A percentile compares a stretch with the other conserved stretches of the same genome.
Conservation (phyloP, 2,329 filamentous ascomycete genomes). For the Penicillium corylophilum region DNA sequence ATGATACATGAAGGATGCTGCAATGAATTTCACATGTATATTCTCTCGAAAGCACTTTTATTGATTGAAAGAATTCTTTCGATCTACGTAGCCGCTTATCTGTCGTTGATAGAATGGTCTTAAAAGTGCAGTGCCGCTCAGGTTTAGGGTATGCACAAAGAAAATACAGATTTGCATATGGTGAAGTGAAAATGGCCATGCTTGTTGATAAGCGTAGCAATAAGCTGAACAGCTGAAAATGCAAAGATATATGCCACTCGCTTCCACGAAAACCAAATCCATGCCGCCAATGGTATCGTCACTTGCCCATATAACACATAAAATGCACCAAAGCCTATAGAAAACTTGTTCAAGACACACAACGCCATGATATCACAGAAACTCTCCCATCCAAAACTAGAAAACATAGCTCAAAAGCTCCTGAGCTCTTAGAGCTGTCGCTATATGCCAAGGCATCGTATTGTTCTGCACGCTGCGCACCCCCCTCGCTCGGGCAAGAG, state of each 20-base stretch:
- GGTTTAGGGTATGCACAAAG: no score
- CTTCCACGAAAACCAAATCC: slow-evolving; percentile 9
- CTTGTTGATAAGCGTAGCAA: neutral
- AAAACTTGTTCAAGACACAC: slow-evolving; percentile 6
- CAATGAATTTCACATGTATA: neutral
- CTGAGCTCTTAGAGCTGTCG: slow-evolving; percentile 44
- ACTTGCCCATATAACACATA: slow-evolving; percentile 6
- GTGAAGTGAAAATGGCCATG: no score
- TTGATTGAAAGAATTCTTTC: neutral
- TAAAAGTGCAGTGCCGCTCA: no score
- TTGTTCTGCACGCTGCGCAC: slow-evolving; percentile 42
- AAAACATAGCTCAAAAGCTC: slow-evolving; percentile 44
- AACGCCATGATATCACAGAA: slow-evolving; percentile 3
- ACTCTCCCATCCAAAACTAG: slow-evolving; percentile 18
- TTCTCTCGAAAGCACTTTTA: neutral
- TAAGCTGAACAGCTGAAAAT: neutral
- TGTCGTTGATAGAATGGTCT: no score
- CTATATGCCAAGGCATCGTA: slow-evolving; percentile 50
- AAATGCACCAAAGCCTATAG: slow-evolving; percentile 14
- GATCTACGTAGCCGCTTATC: no score
- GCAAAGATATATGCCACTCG: neutral
- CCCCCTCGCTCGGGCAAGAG: slow-evolving; percentile 44
- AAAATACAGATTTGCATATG: no score
- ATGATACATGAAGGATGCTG: slow-evolving; percentile 1
- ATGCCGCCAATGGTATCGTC: slow-evolving; percentile 17